These are phyloP conservation scores for Cystobasidium tubakii DNA, from an alignment of 768 basidiomycete species.

Conservation along the genomic window DNA sequence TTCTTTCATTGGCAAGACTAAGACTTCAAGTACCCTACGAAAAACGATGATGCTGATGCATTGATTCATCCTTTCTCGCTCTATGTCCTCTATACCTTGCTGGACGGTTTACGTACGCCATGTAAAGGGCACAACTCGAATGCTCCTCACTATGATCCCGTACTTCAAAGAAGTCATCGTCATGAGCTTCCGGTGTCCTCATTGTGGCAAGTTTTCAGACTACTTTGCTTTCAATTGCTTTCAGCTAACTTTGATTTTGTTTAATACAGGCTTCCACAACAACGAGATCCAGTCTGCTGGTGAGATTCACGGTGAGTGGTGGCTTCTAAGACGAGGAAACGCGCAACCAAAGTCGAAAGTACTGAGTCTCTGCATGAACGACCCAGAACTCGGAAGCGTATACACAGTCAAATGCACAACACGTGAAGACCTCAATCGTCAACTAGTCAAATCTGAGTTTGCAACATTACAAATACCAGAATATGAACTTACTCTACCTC, in stretches of 20 bases:
- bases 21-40: no score
- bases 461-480: conserved; percentile 81
- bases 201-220: conserved; percentile 61
- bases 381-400: conserved; percentile 68
- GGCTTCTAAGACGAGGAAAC: no score
- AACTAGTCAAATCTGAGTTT: conserved; percentile 79
- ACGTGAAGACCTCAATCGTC: conserved; percentile 76
- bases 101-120: neutral
- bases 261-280: conserved; percentile 55
- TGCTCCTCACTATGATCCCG: conserved; percentile 88
- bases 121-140: conserved; percentile 73
- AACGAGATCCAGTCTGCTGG: conserved; percentile 93
- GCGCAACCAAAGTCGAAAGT: no score
- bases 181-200: conserved; percentile 92
- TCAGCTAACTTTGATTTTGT: neutral
- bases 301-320: conserved; percentile 62
- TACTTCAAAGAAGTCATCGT: conserved; percentile 92
- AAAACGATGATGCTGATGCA: neutral
- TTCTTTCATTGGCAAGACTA: neutral
- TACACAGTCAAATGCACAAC: conserved; percentile 74
- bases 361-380: no score
- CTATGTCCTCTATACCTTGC: neutral
- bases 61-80: neutral
- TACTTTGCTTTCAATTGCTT: neutral
- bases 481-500: conserved; percentile 81